phyloP scores from a whole-genome alignment of 2,329 filamentous ascomycete genomes.

The Byssochlamys sp. region DNA sequence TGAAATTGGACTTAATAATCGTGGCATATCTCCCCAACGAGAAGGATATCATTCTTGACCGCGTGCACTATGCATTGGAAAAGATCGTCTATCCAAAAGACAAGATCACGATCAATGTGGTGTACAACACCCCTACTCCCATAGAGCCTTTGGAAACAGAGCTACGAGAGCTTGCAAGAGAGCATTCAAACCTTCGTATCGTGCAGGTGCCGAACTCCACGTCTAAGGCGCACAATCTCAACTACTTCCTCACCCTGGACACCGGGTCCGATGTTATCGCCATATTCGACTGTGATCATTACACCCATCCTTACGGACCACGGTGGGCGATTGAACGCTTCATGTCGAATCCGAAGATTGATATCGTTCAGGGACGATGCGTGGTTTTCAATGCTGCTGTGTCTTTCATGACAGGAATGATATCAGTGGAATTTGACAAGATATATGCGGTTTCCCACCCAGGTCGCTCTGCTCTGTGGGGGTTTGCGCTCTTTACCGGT shows the following conservation, averaged over 20 bases:
- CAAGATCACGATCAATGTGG: constrained; percentile 38
- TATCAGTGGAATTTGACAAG: constrained; percentile 43
- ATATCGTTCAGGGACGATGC: constrained; percentile 43
- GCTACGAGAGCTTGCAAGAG: constrained; percentile 27
- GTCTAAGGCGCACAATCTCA: constrained; percentile 44
- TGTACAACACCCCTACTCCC: constrained; percentile 40
- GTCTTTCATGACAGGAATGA: constrained; percentile 38
- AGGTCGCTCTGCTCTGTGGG: constrained; percentile 38
- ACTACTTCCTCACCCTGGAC: constrained; percentile 38
- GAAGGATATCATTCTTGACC: constrained; percentile 41
- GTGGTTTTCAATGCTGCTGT: constrained; percentile 40
- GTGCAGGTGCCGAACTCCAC: constrained; percentile 42
- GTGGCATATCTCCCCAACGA: constrained; percentile 44
- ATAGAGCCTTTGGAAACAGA: constrained; percentile 40
- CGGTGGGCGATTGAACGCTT: constrained; percentile 43
- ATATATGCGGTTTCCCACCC: constrained; percentile 45
- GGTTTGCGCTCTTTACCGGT: constrained; percentile 42
- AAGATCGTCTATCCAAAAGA: constrained; percentile 38
- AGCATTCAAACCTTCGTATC: constrained; percentile 34
- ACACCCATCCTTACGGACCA: constrained; percentile 40
- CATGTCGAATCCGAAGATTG: constrained; percentile 31
- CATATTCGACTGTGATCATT: constrained; percentile 44
- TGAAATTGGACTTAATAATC: constrained; percentile 39
- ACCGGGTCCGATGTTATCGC: constrained; percentile 39
- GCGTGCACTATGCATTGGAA: constrained; percentile 37